phyloP scores from a whole-genome alignment of 345 rosid genomes.

The Cardamine chenopodiifolia region DNA sequence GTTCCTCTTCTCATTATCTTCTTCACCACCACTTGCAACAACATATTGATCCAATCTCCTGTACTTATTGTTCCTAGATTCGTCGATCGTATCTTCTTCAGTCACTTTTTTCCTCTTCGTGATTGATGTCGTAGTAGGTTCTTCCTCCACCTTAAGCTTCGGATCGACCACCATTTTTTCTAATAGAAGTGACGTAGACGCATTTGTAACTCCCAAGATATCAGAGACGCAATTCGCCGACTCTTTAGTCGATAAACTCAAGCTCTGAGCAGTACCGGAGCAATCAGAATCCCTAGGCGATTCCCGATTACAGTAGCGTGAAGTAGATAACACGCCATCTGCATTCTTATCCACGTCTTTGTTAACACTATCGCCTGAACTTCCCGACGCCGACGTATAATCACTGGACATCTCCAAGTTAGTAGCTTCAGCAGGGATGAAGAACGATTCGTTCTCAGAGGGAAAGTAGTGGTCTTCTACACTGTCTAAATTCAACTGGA shows the following conservation, averaged over 20 bases:
- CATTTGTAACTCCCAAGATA: constrained; percentile 12
- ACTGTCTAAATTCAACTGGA: constrained; percentile 56
- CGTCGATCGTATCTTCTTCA: constrained; percentile 40
- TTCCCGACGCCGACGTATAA: neutral
- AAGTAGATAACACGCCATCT: constrained; percentile 38
- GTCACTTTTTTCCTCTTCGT: constrained; percentile 53
- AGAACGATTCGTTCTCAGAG: constrained; percentile 50
- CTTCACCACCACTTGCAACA: constrained; percentile 16
- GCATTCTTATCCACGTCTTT: neutral
- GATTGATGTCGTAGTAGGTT: constrained; percentile 10
- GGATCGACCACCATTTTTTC: constrained; percentile 41
- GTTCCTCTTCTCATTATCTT: constrained; percentile 59
- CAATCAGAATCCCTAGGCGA: constrained; percentile 12
- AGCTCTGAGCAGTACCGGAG: constrained; percentile 19
- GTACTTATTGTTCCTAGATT: constrained; percentile 45
- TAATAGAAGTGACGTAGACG: constrained; percentile 42
- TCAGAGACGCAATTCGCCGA: constrained; percentile 39
- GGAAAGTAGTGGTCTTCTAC: constrained; percentile 56
- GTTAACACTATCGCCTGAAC: neutral
- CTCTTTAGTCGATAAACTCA: neutral
- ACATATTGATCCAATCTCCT: constrained; percentile 38
- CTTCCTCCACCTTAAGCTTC: constrained; percentile 47
- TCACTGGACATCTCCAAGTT: constrained; percentile 12
- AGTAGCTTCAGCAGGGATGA: constrained; percentile 38
- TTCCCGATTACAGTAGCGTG: neutral